A percentile compares a stretch with the other conserved stretches of the same genome.
Evolutionary conservation across 176 grass and related monocot species (phyloP).

Genomic region (Poa annua): DNA sequence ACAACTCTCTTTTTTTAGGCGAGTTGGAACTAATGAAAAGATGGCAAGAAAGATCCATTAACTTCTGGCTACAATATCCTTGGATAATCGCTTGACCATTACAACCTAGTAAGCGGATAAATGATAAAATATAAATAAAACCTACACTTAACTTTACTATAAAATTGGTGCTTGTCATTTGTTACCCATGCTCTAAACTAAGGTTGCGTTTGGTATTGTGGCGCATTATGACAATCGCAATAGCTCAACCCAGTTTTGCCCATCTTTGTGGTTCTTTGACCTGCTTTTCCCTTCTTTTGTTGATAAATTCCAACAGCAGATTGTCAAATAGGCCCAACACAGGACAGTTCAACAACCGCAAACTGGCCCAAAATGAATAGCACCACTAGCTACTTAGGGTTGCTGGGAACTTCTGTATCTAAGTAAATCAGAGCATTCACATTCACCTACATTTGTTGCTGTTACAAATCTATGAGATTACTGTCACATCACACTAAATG

Average conservation of each 20-base stretch:
- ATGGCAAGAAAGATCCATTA: not conserved
- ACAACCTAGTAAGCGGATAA: not conserved
- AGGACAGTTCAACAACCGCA: not conserved
- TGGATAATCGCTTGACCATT: not conserved
- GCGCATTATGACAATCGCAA: not conserved
- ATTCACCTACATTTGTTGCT: not conserved
- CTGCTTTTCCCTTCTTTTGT: not conserved
- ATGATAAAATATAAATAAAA: constrained; percentile 22
- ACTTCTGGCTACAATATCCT: not conserved
- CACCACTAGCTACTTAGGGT: not conserved
- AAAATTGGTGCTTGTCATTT: not conserved
- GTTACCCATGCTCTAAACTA: not conserved
- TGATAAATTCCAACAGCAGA: not conserved
- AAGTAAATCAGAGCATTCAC: not conserved
- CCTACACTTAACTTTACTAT: not conserved
- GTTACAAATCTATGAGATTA: not conserved
- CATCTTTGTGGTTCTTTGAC: not conserved
- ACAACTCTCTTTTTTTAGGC: constrained; percentile 5
- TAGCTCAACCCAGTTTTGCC: not conserved
- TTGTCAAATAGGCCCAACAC: not conserved
- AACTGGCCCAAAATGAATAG: not conserved
- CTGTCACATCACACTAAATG: not conserved
- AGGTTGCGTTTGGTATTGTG: not conserved
- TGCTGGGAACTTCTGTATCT: not conserved
- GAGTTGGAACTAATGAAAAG: not conserved